Evolutionary conservation across 345 rosid genomes (phyloP).

Genomic region (Aquilaria yunnanensis): DNA sequence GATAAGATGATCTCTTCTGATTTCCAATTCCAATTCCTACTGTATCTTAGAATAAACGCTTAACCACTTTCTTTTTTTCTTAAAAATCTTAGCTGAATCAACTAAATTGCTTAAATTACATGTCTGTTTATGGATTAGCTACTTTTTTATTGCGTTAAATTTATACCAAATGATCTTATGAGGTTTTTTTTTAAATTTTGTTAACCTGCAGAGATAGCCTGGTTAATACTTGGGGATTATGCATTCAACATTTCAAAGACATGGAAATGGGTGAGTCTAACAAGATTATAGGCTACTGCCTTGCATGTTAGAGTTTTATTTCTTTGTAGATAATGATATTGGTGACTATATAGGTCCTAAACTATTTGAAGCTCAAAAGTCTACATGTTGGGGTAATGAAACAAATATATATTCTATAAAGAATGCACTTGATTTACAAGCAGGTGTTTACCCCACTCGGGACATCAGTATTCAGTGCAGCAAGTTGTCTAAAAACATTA

Average conservation of each 20-base stretch:
- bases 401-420: conserved; percentile 4
- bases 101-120: too few species aligned
- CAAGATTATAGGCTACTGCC: conserved; percentile 2
- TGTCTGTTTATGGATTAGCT: too few species aligned
- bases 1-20: too few species aligned
- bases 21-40: too few species aligned
- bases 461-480: conserved; percentile 16
- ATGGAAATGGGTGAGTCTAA: conserved; percentile 7
- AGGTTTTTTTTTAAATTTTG: too few species aligned
- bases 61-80: too few species aligned
- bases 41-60: too few species aligned
- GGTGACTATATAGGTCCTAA: conserved; percentile 4
- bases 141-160: too few species aligned
- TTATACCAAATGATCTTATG: too few species aligned
- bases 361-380: background rate
- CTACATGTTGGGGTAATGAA: conserved; percentile 1
- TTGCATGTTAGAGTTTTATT: background rate
- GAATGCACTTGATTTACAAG: conserved; percentile 1
- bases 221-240: too few species aligned
- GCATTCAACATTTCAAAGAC: conserved; percentile 3
- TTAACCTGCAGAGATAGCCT: too few species aligned
- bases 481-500: background rate
- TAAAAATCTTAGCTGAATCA: too few species aligned
- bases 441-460: conserved; percentile 5
- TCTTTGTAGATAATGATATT: background rate